Base-by-base conservation (phyloP, 2,329 filamentous ascomycete species). In the Fusarium longipes region DNA sequence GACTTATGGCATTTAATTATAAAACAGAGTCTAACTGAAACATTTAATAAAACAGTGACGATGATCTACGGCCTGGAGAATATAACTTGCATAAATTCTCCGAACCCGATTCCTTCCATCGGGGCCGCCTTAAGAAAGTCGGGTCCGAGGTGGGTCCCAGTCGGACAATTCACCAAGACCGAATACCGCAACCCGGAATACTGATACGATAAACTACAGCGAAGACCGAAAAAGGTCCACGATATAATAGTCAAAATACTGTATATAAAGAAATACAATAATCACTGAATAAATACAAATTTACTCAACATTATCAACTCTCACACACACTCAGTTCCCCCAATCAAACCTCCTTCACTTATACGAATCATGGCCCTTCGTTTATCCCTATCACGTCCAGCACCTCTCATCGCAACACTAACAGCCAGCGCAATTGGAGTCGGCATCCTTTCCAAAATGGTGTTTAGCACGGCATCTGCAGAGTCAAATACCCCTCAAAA, bases 391-490 rank as follows among this genome's bases (percentile, higher is more conserved):
- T 40, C 48, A 11, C 72, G 74, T 2, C 68, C 74, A 12, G 39
- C 48, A 2, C 68, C 72, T 22, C 48, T 74, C 27, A 63, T 74
- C 17, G 71, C 70, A 12, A 68, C 65, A 2, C 8, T 76, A 7
- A 68, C 66, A 1, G 68, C 57, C 2, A 64, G 71, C 8, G 66
- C 63, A 7, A 54, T 73, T 2, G 66, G 70, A 0, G 24, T 65
- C 3, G 65, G 69, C 0, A 43, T 75, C 8, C n/a, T 68, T 1
- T 61, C 73, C 1, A 75, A 56, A 15, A 40, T 74, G 29, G 42
- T 73, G 12, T 35, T 69, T n/a, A 62, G 65, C 6, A 70, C 45
- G 17, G 74, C 68, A 12, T 59, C 66, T 5, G 72, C 72, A 3
- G 67, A 74, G 11, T 68, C 70, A 0, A 45, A 49, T 22, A 33